phyloP scores from a whole-genome alignment of 768 basidiomycete species.

The Cystofilobasidium ferigula region DNA sequence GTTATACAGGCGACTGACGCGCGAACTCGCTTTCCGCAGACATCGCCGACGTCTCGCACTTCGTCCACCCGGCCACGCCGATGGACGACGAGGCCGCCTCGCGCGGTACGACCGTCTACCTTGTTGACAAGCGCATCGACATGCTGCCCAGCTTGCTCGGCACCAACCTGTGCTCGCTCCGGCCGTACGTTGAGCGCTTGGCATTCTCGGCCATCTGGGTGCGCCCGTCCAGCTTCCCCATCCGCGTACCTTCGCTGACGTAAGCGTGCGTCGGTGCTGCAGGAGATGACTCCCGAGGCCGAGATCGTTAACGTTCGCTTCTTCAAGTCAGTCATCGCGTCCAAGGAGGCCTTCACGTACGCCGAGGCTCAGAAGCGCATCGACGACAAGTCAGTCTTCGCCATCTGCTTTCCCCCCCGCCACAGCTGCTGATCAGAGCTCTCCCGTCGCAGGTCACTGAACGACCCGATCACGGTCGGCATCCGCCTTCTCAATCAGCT shows the following conservation, averaged over 20 bases:
- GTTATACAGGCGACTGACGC: background rate
- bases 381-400: conserved; percentile 66
- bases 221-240: conserved; percentile 26
- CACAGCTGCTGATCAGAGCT: background rate
- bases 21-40: conserved; percentile 51
- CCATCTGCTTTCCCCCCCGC: background rate
- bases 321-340: conserved; percentile 91
- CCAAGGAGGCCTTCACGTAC: conserved; percentile 93
- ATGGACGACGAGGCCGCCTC: conserved; percentile 97
- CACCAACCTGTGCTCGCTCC: conserved; percentile 85
- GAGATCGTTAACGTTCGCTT: conserved; percentile 83
- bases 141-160: conserved; percentile 91
- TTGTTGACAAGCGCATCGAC: conserved; percentile 96
- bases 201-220: conserved; percentile 98
- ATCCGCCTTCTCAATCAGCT: conserved; percentile 80
- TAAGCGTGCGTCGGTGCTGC: background rate
- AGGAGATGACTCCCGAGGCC: conserved; percentile 84
- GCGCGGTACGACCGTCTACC: conserved; percentile 90
- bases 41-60: conserved; percentile 96
- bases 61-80: conserved; percentile 80
- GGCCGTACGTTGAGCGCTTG: conserved; percentile 83
- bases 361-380: conserved; percentile 89
- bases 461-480: conserved; percentile 70
- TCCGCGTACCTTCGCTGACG: background rate
- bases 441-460: conserved; percentile 47